Evolutionary conservation across 345 rosid genomes (phyloP), one percentile per base, ranked within the genome.

Genomic region (Hibiscus mutabilis): DNA sequence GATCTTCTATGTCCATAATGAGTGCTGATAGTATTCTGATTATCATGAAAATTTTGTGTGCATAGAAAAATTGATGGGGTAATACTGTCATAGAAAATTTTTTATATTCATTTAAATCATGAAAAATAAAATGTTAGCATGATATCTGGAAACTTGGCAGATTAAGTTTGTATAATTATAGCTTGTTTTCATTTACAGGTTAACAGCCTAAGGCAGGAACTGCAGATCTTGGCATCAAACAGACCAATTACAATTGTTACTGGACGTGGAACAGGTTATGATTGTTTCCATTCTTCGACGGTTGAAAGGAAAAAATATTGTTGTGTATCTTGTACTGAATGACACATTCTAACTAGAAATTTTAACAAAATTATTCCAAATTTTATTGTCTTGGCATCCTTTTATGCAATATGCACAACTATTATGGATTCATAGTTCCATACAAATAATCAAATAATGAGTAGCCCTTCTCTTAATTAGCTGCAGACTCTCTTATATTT

Each of bases 201-300:
- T 67, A 77, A 81, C 73, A 89, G 81, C 76, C 80, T 92, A 21
- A 85, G 91, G 68, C 78, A 85, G 82, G 93, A 96, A 78, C 83
- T 92, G 80, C 86, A 81, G 75, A 62, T 80, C 60, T 67, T 96
- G 72, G 73, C 87, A 16, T 79, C 91, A 68, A 86, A 73, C 58
- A 79, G 91, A 76, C 80, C 93, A 70, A 68, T 96, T 72, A 90
- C 91, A 3, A 87, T 96, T 68, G 80, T 92, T 68, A 88, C 96
- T 73, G 73, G 88, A 58, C 80, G 76, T 72, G 89, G 93, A 77
- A 74, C 84, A 89, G 94, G 98, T 95, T 71, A 21, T 59, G 29
- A 31, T 69, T 70, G 10, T 67, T 21, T 14, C 35, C 66, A 42
- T 68, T 72, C 57, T 61, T 42, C 58, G 68, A 55, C 31, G 14